Base-by-base conservation (phyloP, 495 filamentous ascomycete species). In the Sordaria brevicollis region DNA sequence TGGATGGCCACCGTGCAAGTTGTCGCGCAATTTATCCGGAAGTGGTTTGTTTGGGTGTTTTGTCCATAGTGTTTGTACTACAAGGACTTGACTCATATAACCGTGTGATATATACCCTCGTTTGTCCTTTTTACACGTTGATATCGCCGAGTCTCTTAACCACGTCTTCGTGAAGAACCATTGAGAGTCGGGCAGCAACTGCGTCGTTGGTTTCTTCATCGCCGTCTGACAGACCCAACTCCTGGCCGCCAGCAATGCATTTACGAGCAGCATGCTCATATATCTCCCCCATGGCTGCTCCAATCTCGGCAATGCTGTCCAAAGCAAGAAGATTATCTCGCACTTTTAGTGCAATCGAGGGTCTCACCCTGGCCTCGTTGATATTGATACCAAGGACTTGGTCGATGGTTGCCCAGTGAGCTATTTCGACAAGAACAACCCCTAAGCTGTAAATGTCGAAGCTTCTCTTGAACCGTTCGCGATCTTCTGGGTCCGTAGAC, bases 381-480 rank as follows among this genome's bases (percentile, higher is more conserved):
- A 75, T 54, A 70, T 79, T 71, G 41, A 87, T 80, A 1, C 71
- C 75, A 17, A 87, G 69, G 8, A 87, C 79, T 10, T 71, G 29
- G n/a, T 85, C 82, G n/a, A 87, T 77, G 13, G 81, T 80, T 37
- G 79, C 72, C 86, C 86, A 87, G 70, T 83, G 76, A 5, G 82
- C 85, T 67, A 87, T 81, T 74, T 88, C 85, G 2, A 86, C 77
- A 29, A 87, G 74, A 15, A 88, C 70, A 15, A 87, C 79, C n/a
- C 85, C 86, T 1, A 88, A 74, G 67, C 79, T 82, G 70, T 88
- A 88, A n/a, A 88, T 81, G 69, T 88, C 85, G 74, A 85, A 86
- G 37, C 77, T 79, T 71, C 83, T 86, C 67, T 81, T 80, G 73
- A 81, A 87, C 13, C 75, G 74, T 31, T 78, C 78, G 11, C 78